Conservation (phyloP, 2,329 filamentous ascomycete genomes). For the Thelonectria rubi region DNA sequence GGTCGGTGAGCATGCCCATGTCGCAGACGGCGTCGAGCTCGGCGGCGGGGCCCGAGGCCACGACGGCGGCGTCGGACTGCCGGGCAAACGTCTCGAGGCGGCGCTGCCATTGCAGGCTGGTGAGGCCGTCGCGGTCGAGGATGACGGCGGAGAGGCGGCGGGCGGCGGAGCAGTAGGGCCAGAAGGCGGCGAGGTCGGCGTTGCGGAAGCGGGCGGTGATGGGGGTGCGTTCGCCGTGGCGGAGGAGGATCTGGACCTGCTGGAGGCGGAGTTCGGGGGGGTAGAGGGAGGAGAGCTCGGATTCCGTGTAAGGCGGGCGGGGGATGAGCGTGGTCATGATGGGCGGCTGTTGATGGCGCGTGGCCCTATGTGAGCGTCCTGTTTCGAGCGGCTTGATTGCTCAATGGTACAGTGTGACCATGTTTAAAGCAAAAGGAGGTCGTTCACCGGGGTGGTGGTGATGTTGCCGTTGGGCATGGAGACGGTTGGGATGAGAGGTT, state of each 20-base stretch:
- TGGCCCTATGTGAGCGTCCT: too few species aligned
- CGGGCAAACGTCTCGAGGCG: slow-evolving; percentile 83
- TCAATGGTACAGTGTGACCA: not conserved
- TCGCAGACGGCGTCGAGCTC: slow-evolving; percentile 85
- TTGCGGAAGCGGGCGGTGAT: slow-evolving; percentile 90
- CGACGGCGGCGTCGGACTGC: slow-evolving; percentile 70
- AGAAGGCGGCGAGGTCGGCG: slow-evolving; percentile 72
- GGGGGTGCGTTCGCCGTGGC: slow-evolving; percentile 84
- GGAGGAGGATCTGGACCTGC: slow-evolving; percentile 86
- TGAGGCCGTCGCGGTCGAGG: slow-evolving; percentile 56
- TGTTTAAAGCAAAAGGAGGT: not conserved
- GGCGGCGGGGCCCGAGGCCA: slow-evolving; percentile 73
- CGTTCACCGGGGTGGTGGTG: slow-evolving; percentile 1
- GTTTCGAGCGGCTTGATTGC: too few species aligned
- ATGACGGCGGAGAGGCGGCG: slow-evolving; percentile 69
- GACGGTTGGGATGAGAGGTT: not conserved
- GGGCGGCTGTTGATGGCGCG: not conserved
- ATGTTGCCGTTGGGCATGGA: not conserved
- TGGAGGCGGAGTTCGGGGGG: slow-evolving; percentile 82
- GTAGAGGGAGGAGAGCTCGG: slow-evolving; percentile 84
- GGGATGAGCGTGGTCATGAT: slow-evolving; percentile 82
- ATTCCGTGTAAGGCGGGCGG: slow-evolving; percentile 78
- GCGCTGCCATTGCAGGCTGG: slow-evolving; percentile 69
- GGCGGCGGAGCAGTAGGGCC: slow-evolving; percentile 90
- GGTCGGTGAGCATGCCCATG: slow-evolving; percentile 79